Evolutionary conservation across 108 stramenopile genomes (phyloP).

Genomic region (Schizochytrium sp.): DNA sequence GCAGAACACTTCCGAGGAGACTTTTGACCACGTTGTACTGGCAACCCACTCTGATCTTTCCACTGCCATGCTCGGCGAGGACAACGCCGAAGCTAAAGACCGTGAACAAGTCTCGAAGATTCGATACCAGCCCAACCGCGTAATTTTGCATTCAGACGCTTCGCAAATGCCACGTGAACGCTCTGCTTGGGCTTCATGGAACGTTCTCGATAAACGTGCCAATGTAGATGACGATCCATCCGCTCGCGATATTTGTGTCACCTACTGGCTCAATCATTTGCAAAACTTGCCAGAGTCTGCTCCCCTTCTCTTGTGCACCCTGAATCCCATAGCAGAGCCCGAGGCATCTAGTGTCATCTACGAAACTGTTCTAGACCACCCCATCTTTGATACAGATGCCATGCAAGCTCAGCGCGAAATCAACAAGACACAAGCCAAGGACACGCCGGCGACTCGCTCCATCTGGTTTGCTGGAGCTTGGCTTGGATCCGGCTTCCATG

Average conservation of each 20-base stretch:
- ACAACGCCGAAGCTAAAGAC: slow-evolving; percentile 66
- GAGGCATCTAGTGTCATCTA: slow-evolving; percentile 73
- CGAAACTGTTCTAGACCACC: slow-evolving; percentile 82
- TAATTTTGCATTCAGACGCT: slow-evolving; percentile 91
- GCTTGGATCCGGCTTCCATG: slow-evolving; percentile 96
- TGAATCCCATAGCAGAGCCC: slow-evolving; percentile 88
- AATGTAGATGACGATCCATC: not conserved
- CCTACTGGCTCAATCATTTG: slow-evolving; percentile 94
- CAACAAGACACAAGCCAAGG: slow-evolving; percentile 80
- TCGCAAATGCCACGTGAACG: slow-evolving; percentile 85
- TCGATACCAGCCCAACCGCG: slow-evolving; percentile 84
- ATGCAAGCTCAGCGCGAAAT: slow-evolving; percentile 79
- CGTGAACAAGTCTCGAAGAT: slow-evolving; percentile 66
- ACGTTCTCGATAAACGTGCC: slow-evolving; percentile 83
- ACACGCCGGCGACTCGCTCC: slow-evolving; percentile 69
- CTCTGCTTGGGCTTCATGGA: slow-evolving; percentile 92
- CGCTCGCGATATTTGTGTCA: slow-evolving; percentile 79
- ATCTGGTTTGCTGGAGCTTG: slow-evolving; percentile 94
- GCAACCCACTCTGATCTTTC: slow-evolving; percentile 90
- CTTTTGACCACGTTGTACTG: slow-evolving; percentile 87
- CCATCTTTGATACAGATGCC: slow-evolving; percentile 85
- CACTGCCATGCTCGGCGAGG: slow-evolving; percentile 74
- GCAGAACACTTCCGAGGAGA: slow-evolving; percentile 66
- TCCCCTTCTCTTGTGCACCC: slow-evolving; percentile 87
- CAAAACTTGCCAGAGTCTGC: slow-evolving; percentile 79